phyloP scores from a whole-genome alignment of 331 rosid genomes.

The Malus hybrid region DNA sequence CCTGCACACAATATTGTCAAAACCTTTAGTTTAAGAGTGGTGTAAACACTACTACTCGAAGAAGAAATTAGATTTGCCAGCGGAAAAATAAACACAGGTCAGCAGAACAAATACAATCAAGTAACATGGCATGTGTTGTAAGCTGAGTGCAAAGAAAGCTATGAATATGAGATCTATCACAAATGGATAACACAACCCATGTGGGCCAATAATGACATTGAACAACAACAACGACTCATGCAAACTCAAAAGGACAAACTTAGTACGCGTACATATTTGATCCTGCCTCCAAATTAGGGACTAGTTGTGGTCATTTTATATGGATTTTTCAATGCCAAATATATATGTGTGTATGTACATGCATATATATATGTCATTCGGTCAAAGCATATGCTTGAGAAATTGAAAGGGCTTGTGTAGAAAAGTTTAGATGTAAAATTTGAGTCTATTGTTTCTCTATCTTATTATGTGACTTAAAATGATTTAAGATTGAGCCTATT shows the following conservation, averaged over 20 bases:
- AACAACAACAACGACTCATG: not conserved
- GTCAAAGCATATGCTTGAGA: not conserved
- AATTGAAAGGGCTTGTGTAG: too few relatives aligned
- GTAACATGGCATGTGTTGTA: slow-evolving; percentile 22
- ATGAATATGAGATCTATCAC: not conserved
- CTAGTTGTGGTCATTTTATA: not conserved
- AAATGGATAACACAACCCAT: slow-evolving; percentile 16
- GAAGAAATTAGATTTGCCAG: not conserved
- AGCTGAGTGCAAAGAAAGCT: slow-evolving; percentile 2
- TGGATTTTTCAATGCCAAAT: not conserved
- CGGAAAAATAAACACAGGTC: slow-evolving; percentile 5
- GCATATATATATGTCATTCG: not conserved
- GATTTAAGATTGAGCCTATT: not conserved
- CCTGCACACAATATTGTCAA: not conserved
- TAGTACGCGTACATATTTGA: not conserved
- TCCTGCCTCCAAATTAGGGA: not conserved
- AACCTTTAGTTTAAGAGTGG: not conserved
- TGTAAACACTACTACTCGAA: not conserved
- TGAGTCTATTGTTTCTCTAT: not conserved
- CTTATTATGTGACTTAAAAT: not conserved
- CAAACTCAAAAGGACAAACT: not conserved
- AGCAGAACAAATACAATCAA: not conserved
- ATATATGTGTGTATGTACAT: too few relatives aligned
- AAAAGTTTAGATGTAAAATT: not conserved
- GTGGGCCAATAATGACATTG: slow-evolving; percentile 12